Conservation (phyloP, 176 grass and related monocot genomes). For the Musa itinerans region DNA sequence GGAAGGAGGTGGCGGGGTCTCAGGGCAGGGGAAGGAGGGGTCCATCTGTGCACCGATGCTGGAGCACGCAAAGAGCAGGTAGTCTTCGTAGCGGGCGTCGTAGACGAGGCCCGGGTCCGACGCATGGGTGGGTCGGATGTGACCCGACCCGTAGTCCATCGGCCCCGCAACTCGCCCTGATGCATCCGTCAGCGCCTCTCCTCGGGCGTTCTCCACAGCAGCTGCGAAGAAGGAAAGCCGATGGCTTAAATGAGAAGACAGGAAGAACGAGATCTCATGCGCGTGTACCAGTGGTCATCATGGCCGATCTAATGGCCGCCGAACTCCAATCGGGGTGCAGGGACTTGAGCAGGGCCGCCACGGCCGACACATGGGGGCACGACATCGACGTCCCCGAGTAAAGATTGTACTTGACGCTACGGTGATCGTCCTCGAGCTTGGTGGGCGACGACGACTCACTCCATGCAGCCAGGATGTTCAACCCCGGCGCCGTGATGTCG, state of each 20-base stretch:
- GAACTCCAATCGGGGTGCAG: conserved; percentile 69
- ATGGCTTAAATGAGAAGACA: neutral
- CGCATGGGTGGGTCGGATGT: conserved; percentile 65
- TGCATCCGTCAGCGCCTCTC: conserved; percentile 40
- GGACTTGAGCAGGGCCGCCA: conserved; percentile 52
- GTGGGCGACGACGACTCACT: conserved; percentile 79
- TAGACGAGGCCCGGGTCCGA: conserved; percentile 77
- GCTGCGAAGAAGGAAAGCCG: conserved; percentile 25
- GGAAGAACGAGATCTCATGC: neutral
- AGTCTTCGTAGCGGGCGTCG: conserved; percentile 72
- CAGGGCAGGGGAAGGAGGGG: conserved; percentile 44
- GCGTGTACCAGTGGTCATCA: conserved; percentile 81
- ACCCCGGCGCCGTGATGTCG: conserved; percentile 69
- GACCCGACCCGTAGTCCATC: conserved; percentile 68
- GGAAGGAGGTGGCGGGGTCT: conserved; percentile 27
- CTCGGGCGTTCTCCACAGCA: conserved; percentile 29
- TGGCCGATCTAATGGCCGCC: conserved; percentile 76
- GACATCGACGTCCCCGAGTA: conserved; percentile 92
- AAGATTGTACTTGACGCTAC: conserved; percentile 80
- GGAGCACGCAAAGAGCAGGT: conserved; percentile 70
- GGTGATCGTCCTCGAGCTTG: conserved; percentile 64
- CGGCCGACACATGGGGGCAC: conserved; percentile 84
- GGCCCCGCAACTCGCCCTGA: conserved; percentile 38
- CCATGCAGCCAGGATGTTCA: conserved; percentile 97
- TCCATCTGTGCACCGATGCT: conserved; percentile 50